Evolutionary conservation across 805 yeast species (phyloP).

Genomic region (Yamadazyma phyllophila): DNA sequence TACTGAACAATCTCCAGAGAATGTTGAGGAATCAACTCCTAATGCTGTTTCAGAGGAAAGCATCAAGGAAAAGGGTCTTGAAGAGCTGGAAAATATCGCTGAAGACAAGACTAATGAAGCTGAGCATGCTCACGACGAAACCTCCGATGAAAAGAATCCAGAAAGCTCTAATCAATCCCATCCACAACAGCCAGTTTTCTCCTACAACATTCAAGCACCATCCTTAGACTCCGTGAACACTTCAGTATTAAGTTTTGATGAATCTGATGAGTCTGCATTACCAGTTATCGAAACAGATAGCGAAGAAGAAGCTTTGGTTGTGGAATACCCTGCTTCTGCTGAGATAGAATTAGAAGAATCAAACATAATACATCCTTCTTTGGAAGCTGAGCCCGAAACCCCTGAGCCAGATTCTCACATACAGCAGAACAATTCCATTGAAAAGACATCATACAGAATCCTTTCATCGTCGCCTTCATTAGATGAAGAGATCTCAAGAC

Average conservation of each 20-base stretch:
- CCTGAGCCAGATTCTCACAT: conserved; percentile 3
- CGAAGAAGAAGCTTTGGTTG: conserved; percentile 5
- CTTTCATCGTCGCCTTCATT: not conserved
- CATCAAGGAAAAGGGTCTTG: no score
- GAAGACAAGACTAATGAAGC: no score
- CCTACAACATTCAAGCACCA: not conserved
- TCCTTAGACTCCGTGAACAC: not conserved
- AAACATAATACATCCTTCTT: conserved; percentile 4
- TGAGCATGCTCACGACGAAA: no score
- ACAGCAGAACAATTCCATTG: not conserved
- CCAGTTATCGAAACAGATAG: not conserved
- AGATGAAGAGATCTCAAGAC: not conserved
- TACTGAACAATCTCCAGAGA: not conserved
- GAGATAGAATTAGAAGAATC: conserved; percentile 3
- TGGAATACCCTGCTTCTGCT: conserved; percentile 10
- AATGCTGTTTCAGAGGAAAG: no score
- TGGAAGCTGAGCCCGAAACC: not conserved
- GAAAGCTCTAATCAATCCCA: no score
- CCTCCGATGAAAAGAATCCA: no score
- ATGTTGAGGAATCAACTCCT: no score
- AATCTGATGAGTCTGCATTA: not conserved
- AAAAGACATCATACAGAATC: not conserved
- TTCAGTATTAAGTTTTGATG: not conserved
- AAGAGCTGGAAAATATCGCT: no score
- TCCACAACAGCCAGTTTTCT: not conserved